phyloP scores from a whole-genome alignment of 2,329 filamentous ascomycete genomes.

The Tolypocladium cylindrosporum region DNA sequence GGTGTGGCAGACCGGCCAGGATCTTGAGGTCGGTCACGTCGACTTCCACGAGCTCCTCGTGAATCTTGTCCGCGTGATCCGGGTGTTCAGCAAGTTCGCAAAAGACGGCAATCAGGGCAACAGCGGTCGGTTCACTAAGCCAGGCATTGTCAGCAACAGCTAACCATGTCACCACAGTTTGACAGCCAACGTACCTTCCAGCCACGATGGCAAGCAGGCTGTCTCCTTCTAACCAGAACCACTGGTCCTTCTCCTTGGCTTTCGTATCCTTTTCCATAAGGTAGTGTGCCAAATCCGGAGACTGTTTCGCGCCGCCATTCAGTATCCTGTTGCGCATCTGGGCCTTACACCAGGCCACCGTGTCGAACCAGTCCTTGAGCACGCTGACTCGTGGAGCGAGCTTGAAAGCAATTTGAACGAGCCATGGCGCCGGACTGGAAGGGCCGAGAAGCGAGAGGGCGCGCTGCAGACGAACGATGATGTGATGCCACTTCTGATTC shows the following conservation, averaged over 20 bases:
- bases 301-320: neutral
- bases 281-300: constrained; percentile 1
- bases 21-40: neutral
- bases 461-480: constrained; percentile 13
- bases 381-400: constrained; percentile 6
- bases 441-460: constrained; percentile 18
- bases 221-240: neutral
- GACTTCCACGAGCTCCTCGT: neutral
- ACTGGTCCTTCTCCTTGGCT: neutral
- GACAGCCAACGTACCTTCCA: constrained; percentile 7
- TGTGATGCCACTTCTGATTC: constrained; percentile 14
- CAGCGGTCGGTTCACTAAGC: neutral
- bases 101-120: neutral
- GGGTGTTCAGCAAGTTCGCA: neutral
- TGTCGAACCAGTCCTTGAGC: constrained; percentile 13
- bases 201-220: constrained; percentile 10
- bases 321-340: constrained; percentile 8
- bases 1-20: neutral
- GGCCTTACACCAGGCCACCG: constrained; percentile 10
- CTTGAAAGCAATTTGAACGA: constrained; percentile 13
- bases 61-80: neutral
- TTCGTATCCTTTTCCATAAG: constrained; percentile 3
- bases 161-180: neutral
- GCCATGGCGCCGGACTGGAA: constrained; percentile 16
- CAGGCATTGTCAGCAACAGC: neutral